These are phyloP conservation scores for Arthromyces matolae DNA, from an alignment of 768 basidiomycete genomes.

Conservation along the genomic window DNA sequence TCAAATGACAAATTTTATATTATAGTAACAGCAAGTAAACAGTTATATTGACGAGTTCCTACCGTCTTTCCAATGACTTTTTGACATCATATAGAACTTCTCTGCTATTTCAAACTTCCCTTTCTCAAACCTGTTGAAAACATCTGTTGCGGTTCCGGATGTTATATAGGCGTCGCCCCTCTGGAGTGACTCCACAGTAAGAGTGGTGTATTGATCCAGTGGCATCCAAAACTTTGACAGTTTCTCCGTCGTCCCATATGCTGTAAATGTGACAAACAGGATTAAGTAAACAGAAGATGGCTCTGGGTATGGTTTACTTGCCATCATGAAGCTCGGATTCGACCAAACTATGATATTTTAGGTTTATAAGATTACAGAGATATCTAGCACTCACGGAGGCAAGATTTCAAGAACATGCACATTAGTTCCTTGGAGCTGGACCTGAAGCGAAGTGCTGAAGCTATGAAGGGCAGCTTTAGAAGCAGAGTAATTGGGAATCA, in stretches of 20 bases:
- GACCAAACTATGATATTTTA: slow-evolving; percentile 38
- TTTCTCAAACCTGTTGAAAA: slow-evolving; percentile 30
- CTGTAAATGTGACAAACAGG: slow-evolving; percentile 26
- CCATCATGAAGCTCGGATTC: slow-evolving; percentile 63
- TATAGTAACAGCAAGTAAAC: no score
- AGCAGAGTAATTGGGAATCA: slow-evolving; percentile 49
- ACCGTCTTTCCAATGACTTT: not conserved
- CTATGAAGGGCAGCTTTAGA: slow-evolving; percentile 58
- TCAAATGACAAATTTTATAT: no score
- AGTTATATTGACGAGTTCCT: no score
- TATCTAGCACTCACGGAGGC: slow-evolving; percentile 45
- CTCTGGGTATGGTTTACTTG: slow-evolving; percentile 21
- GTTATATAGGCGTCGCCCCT: slow-evolving; percentile 26
- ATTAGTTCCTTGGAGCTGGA: slow-evolving; percentile 44
- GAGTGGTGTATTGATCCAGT: slow-evolving; percentile 40
- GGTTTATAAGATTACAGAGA: not conserved
- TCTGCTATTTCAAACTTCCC: slow-evolving; percentile 29
- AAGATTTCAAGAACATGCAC: slow-evolving; percentile 54
- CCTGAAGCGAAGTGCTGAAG: slow-evolving; percentile 43
- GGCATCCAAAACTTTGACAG: slow-evolving; percentile 56
- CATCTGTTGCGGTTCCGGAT: slow-evolving; percentile 19
- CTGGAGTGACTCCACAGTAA: slow-evolving; percentile 26
- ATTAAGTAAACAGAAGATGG: not conserved
- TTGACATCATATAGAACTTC: slow-evolving; percentile 14
- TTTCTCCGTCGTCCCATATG: slow-evolving; percentile 45